Evolutionary conservation across 768 basidiomycete species (phyloP).

Genomic region (Saitozyma podzolica): DNA sequence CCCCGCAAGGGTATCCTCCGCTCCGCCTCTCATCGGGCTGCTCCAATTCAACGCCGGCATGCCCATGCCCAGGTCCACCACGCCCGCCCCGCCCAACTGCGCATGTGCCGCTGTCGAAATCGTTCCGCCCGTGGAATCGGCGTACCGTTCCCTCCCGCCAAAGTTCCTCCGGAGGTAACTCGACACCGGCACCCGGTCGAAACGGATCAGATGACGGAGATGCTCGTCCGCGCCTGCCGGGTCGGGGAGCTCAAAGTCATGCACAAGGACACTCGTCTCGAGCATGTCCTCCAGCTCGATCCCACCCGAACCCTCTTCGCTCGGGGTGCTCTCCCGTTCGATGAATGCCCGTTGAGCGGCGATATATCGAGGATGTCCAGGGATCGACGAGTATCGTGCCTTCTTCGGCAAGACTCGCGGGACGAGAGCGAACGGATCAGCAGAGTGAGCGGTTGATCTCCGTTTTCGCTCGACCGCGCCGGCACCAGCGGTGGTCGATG

Average conservation of each 20-base stretch:
- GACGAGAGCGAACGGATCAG: too few species aligned
- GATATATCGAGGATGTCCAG: conserved; percentile 44
- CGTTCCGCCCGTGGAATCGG: not conserved
- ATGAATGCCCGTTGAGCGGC: conserved; percentile 21
- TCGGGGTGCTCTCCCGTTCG: conserved; percentile 26
- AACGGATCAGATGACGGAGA: conserved; percentile 14
- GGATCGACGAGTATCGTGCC: conserved; percentile 45
- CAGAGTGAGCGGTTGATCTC: too few species aligned
- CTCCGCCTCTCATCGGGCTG: not conserved
- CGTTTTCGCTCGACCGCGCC: not conserved
- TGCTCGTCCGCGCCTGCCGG: conserved; percentile 4
- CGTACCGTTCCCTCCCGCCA: not conserved
- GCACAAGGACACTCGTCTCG: conserved; percentile 11
- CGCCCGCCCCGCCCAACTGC: not conserved
- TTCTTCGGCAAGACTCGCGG: not conserved
- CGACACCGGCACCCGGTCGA: conserved; percentile 10
- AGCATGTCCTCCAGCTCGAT: conserved; percentile 44
- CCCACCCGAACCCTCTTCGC: conserved; percentile 23
- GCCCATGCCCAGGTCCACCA: not conserved
- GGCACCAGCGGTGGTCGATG: not conserved
- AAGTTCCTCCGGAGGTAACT: not conserved
- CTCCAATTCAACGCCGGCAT: too few species aligned
- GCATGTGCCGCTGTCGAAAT: not conserved
- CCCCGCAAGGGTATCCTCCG: conserved; percentile 1
- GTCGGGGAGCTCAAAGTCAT: not conserved